Evolutionary conservation across 1,284 basidiomycete species (phyloP).

Genomic region (Mycosarcoma maydis): DNA sequence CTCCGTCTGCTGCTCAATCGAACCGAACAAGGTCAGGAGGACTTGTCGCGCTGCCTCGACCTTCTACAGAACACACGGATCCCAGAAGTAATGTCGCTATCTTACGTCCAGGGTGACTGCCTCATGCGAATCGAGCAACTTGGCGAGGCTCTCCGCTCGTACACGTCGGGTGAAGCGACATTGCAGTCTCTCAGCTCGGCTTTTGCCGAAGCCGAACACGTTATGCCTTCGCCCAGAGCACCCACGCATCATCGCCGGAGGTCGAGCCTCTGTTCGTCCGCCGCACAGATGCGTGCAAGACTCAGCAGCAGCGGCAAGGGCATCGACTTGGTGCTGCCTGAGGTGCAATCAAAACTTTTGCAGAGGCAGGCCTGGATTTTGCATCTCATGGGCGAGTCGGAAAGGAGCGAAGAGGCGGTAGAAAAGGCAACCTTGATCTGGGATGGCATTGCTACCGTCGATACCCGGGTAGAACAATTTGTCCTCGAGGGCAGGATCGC

Average conservation of each 20-base stretch:
- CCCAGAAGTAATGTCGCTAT: slow-evolving; percentile 39
- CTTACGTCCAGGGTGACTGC: slow-evolving; percentile 50
- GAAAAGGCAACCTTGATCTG: slow-evolving; percentile 38
- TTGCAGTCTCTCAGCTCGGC: slow-evolving; percentile 36
- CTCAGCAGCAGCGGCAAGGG: slow-evolving; percentile 12
- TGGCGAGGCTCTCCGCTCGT: slow-evolving; percentile 41
- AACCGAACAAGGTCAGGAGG: slow-evolving; percentile 39
- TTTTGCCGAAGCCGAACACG: slow-evolving; percentile 32
- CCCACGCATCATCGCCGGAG: slow-evolving; percentile 15
- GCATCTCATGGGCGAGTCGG: slow-evolving; percentile 34
- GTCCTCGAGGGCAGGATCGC: slow-evolving; percentile 47
- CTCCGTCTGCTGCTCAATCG: slow-evolving; percentile 40
- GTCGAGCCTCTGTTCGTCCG: slow-evolving; percentile 16
- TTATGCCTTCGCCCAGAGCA: slow-evolving; percentile 24
- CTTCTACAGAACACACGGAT: slow-evolving; percentile 44
- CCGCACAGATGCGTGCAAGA: slow-evolving; percentile 13
- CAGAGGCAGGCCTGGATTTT: slow-evolving; percentile 53
- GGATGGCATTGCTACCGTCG: slow-evolving; percentile 18
- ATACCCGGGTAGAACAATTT: slow-evolving; percentile 35
- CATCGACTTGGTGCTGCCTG: slow-evolving; percentile 39
- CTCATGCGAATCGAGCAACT: slow-evolving; percentile 38
- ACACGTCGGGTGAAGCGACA: slow-evolving; percentile 40
- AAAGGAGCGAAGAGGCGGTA: slow-evolving; percentile 33
- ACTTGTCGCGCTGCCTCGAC: slow-evolving; percentile 40
- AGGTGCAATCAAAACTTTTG: slow-evolving; percentile 45